These are phyloP conservation scores for Cercospora sojina DNA, from an alignment of 2,329 filamentous ascomycete genomes.

Conservation along the genomic window DNA sequence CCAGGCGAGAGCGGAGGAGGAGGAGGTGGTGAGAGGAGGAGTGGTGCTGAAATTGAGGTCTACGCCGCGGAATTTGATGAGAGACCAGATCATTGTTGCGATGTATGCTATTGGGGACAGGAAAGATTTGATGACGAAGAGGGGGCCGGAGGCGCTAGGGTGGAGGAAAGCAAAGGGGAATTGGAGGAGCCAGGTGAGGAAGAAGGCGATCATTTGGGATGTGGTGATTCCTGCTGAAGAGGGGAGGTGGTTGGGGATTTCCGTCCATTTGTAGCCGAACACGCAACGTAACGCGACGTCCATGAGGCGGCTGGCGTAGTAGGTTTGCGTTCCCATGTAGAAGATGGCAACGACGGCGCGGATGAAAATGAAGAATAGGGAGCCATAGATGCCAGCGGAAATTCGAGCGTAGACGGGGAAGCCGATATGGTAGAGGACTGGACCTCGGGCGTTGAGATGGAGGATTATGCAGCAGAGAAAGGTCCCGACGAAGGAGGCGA, in stretches of 20 bases:
- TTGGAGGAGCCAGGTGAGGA: conserved; percentile 32
- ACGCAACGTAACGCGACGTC: conserved; percentile 42
- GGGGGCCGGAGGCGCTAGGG: conserved; percentile 34
- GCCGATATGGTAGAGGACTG: conserved; percentile 40
- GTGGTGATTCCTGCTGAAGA: conserved; percentile 37
- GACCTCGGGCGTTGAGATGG: conserved; percentile 39
- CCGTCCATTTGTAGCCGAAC: conserved; percentile 42
- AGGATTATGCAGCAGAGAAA: conserved; percentile 38
- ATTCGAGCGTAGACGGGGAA: conserved; percentile 41
- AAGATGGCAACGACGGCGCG: conserved; percentile 41
- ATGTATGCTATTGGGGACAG: conserved; percentile 59
- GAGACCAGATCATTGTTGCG: conserved; percentile 83
- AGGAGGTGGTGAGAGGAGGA: no score
- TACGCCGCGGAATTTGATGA: conserved; percentile 49
- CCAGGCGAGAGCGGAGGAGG: conserved; percentile 38
- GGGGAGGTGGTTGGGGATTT: conserved; percentile 35
- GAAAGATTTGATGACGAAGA: conserved; percentile 25
- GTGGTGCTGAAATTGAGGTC: conserved; percentile 16
- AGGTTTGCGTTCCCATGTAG: conserved; percentile 42
- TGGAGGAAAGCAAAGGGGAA: conserved; percentile 39
- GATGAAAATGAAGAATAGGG: conserved; percentile 44
- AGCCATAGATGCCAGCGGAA: conserved; percentile 40
- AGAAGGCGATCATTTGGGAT: conserved; percentile 38
- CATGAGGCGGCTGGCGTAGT: conserved; percentile 39
- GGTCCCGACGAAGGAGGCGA: conserved; percentile 35